Evolutionary conservation across 2,329 filamentous ascomycete genomes (phyloP).

Genomic region (Penicillium aurantiogriseum): DNA sequence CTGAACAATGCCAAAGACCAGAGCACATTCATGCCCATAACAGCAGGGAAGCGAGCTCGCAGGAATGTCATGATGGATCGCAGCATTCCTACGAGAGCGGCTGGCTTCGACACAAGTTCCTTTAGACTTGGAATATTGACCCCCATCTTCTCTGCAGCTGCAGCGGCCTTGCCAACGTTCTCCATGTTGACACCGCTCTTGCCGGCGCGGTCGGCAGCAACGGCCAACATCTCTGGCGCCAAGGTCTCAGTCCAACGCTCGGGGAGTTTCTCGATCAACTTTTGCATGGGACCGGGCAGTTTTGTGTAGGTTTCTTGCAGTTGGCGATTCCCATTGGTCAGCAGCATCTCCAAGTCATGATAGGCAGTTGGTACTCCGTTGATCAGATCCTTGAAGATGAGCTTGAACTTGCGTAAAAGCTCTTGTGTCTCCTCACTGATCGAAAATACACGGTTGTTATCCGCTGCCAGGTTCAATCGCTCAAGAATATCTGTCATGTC

Average conservation of each 20-base stretch:
- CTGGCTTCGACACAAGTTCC: slow-evolving; percentile 78
- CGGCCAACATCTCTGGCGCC: slow-evolving; percentile 78
- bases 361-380: slow-evolving; percentile 93
- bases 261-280: slow-evolving; percentile 79
- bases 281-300: slow-evolving; percentile 77
- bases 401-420: slow-evolving; percentile 78
- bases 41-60: slow-evolving; percentile 82
- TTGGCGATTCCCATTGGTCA: slow-evolving; percentile 63
- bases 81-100: slow-evolving; percentile 79
- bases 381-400: slow-evolving; percentile 86
- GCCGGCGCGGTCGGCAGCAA: slow-evolving; percentile 65
- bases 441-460: slow-evolving; percentile 82
- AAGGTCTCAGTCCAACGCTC: slow-evolving; percentile 74
- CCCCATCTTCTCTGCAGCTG: slow-evolving; percentile 63
- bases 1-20: slow-evolving; percentile 86
- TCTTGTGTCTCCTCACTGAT: slow-evolving; percentile 81
- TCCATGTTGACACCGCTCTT: slow-evolving; percentile 60
- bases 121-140: slow-evolving; percentile 70
- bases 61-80: slow-evolving; percentile 88
- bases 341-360: slow-evolving; percentile 73
- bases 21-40: slow-evolving; percentile 86
- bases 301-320: slow-evolving; percentile 63
- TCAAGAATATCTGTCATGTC: slow-evolving; percentile 80
- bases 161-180: slow-evolving; percentile 52
- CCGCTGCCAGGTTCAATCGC: slow-evolving; percentile 75